These are phyloP conservation scores for Gyromitra esculenta DNA, from an alignment of 2,329 filamentous ascomycete species.

Conservation along the genomic window DNA sequence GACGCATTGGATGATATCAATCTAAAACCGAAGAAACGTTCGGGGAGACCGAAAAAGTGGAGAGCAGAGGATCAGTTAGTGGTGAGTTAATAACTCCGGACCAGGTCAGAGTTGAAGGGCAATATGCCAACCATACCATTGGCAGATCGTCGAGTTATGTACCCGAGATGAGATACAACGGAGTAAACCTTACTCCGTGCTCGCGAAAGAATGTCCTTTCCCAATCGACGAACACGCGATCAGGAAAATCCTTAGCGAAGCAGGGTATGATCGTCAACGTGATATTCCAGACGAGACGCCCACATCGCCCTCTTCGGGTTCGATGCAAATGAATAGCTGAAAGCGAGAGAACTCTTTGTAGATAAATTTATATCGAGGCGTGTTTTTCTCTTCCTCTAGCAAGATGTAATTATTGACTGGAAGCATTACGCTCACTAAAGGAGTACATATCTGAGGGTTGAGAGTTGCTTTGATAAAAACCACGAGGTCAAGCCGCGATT, in stretches of 20 bases:
- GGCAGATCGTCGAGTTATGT: constrained; percentile 37
- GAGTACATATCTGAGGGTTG: background rate
- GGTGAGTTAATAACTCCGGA: constrained; percentile 26
- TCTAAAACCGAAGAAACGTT: constrained; percentile 30
- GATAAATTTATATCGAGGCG: background rate
- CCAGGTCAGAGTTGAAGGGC: background rate
- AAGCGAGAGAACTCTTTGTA: background rate
- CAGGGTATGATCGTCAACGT: constrained; percentile 27
- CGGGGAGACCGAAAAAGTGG: constrained; percentile 42
- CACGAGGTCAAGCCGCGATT: background rate
- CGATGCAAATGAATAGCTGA: constrained; percentile 6
- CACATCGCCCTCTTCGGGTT: background rate
- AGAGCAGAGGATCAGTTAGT: constrained; percentile 32
- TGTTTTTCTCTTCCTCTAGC: background rate
- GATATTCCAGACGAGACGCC: constrained; percentile 9
- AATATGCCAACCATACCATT: background rate
- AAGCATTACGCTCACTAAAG: background rate
- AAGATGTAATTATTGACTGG: background rate
- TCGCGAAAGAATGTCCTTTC: constrained; percentile 45
- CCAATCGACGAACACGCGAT: constrained; percentile 37
- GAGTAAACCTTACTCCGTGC: constrained; percentile 29
- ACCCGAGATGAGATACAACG: constrained; percentile 37
- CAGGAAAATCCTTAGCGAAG: constrained; percentile 32
- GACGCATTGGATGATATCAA: constrained; percentile 36
- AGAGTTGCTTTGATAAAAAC: background rate